Evolutionary conservation across 179 eudicot species (phyloP), one percentile per base, ranked within the genome.

Genomic region (Silene vulgaris): DNA sequence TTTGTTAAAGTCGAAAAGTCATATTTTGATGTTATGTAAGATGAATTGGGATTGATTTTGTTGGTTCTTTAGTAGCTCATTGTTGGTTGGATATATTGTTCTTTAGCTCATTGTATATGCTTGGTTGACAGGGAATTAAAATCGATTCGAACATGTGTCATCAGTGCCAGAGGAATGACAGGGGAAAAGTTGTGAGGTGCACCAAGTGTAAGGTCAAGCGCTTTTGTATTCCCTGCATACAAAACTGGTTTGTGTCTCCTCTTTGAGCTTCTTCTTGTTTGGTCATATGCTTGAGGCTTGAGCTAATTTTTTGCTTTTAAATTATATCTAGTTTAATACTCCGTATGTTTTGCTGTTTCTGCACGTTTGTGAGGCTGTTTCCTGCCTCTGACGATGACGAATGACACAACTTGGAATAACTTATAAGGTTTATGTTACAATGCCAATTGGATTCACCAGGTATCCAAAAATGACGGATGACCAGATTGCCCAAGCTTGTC

Each of bases 91-190:
- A 6, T 37, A 37, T 37, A 37, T 37, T 37, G 92, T 14, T 65
- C 9, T 30, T 28, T 14, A 7, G 35, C 5, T 32, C 4, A 7
- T 37, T 17, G 7, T 1, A 35, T 35, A 35, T 35, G 29, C 20
- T 11, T 7, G 62, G 60, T 68, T 16, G 63, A 7, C 82, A 86
- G 89, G 85, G 83, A 48, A 79, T 76, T 56, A 62, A 63, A 68
- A 56, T 45, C 9, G 82, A 74, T 20, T 83, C 85, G 0, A 82
- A 21, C 66, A 82, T 80, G 86, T 88, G 97, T 73, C 97, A 91
- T 74, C 97, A 91, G 60, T 91, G 97, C 82, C 91, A 87, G 57
- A 90, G 88, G 80, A 87, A 85, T 56, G 90, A 88, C 75, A 91
- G 85, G 67, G 90, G 88, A 61, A 71, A 84, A 60, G 90, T 91